Evolutionary conservation across 768 basidiomycete species (phyloP).

Genomic region (Termitomyces sp.): DNA sequence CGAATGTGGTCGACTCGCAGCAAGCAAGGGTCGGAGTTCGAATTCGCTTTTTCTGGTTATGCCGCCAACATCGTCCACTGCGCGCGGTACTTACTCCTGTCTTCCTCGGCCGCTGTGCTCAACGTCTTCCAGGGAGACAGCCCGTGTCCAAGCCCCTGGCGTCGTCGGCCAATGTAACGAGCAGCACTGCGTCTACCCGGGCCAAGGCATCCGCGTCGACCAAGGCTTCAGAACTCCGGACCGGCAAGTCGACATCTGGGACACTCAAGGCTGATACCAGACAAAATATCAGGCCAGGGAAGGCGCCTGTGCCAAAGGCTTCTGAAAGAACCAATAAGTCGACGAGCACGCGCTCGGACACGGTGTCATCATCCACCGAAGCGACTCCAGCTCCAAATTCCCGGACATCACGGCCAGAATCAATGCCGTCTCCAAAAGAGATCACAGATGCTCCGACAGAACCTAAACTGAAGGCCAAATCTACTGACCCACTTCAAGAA

Average conservation of each 20-base stretch:
- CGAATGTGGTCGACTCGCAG: slow-evolving; percentile 5
- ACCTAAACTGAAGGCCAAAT: not conserved
- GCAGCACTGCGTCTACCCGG: slow-evolving; percentile 7
- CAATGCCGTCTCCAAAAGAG: not conserved
- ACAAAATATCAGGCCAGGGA: not conserved
- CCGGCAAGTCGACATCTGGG: not conserved
- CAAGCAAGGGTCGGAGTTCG: slow-evolving; percentile 15
- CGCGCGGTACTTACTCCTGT: slow-evolving; percentile 20
- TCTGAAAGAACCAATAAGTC: not conserved
- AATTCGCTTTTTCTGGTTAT: slow-evolving; percentile 3
- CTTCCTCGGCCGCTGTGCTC: slow-evolving; percentile 15
- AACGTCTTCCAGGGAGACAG: slow-evolving; percentile 22
- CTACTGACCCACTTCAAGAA: not conserved
- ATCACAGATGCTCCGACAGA: not conserved
- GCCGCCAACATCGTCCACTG: slow-evolving; percentile 3
- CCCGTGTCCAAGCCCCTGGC: slow-evolving; percentile 18
- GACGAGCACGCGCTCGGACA: not conserved
- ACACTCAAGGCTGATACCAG: not conserved
- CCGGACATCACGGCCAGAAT: not conserved
- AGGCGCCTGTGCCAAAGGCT: not conserved
- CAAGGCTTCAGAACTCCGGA: not conserved
- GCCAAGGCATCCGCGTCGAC: not conserved
- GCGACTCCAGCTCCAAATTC: not conserved
- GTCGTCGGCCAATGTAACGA: not conserved
- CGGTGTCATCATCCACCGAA: not conserved